Evolutionary conservation across 2,329 filamentous ascomycete species (phyloP).

Genomic region (Calonectria crousiana): DNA sequence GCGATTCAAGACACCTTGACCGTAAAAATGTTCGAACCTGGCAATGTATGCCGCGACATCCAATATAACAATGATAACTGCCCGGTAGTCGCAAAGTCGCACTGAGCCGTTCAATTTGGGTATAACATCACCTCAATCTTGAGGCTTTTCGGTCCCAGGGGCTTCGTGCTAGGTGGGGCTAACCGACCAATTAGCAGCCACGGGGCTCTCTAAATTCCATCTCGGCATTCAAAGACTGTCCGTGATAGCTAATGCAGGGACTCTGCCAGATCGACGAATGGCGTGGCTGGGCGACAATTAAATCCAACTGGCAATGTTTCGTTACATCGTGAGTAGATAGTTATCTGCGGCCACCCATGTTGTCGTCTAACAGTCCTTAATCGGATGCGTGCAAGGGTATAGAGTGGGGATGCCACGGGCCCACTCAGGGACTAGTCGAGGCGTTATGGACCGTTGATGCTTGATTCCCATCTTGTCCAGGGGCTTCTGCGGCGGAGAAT

Average conservation of each 20-base stretch:
- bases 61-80: not conserved
- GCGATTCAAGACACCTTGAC: not conserved
- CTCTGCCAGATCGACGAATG: not conserved
- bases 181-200: not conserved
- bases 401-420: not conserved
- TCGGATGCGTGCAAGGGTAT: not conserved
- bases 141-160: not conserved
- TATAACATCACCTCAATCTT: not conserved
- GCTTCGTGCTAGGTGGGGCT: not conserved
- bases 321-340: not conserved
- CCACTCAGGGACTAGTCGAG: not conserved
- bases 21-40: not conserved
- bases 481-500: not conserved
- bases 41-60: not conserved
- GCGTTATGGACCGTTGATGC: no score
- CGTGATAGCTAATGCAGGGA: not conserved
- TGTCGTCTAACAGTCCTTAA: conserved; percentile 1
- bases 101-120: not conserved
- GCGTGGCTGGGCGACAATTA: not conserved
- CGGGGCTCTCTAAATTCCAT: not conserved
- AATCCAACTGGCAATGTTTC: not conserved
- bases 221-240: not conserved
- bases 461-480: not conserved
- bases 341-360: not conserved
- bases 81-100: not conserved